Evolutionary conservation across 257 asterid species (phyloP).

Genomic region (Handroanthus guayacan): DNA sequence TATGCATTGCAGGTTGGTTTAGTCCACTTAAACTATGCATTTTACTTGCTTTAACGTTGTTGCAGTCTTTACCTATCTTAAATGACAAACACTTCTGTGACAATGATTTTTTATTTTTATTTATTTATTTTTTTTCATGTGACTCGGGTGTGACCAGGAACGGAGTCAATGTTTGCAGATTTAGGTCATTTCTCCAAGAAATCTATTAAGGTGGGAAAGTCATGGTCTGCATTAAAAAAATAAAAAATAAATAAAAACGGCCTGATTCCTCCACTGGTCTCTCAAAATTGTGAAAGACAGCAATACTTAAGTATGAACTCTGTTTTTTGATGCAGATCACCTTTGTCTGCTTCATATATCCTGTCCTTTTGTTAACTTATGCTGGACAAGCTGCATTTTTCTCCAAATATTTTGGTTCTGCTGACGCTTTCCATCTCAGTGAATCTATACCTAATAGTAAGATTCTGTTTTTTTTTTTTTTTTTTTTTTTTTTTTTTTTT

Average conservation of each 20-base stretch:
- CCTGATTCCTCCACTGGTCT: not conserved
- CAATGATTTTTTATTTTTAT: conserved; percentile 25
- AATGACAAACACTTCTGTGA: conserved; percentile 5
- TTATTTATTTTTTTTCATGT: no score
- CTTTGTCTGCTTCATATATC: conserved; percentile 79
- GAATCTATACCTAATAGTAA: conserved; percentile 88
- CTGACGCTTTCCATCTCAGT: conserved; percentile 70
- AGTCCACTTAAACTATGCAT: conserved; percentile 9
- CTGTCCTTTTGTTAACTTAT: conserved; percentile 77
- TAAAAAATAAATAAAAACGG: no score
- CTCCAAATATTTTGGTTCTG: conserved; percentile 48
- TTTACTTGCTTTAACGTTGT: not conserved
- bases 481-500: no score
- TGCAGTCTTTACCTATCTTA: not conserved
- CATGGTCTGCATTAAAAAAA: not conserved
- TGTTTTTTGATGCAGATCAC: conserved; percentile 67
- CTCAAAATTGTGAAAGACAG: not conserved
- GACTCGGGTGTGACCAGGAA: conserved; percentile 56
- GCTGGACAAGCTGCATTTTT: conserved; percentile 95
- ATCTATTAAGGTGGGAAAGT: conserved; percentile 73
- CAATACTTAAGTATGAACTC: conserved; percentile 17
- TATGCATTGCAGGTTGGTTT: conserved; percentile 84
- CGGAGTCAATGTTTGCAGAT: conserved; percentile 93
- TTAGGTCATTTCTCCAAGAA: conserved; percentile 91
- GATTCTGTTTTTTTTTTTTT: conserved; percentile 43